Evolutionary conservation across 1,139 yeast species (phyloP).

Genomic region (Lodderomyces elongisporus): DNA sequence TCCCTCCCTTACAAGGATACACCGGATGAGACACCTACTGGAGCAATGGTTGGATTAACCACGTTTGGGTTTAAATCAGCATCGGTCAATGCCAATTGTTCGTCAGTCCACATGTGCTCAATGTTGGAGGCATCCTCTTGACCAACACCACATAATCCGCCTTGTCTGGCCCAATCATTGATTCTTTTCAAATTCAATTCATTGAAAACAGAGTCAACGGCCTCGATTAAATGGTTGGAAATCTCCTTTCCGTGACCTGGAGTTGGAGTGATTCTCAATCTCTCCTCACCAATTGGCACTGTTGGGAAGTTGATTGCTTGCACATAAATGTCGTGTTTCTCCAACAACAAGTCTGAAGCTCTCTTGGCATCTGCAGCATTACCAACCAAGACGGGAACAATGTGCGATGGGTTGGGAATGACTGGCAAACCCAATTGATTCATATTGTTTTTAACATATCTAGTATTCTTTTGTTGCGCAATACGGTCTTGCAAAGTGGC

Average conservation of each 20-base stretch:
- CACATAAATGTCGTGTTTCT: constrained; percentile 83
- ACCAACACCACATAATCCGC: constrained; percentile 92
- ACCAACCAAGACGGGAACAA: constrained; percentile 92
- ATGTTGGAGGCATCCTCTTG: constrained; percentile 37
- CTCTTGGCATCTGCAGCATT: constrained; percentile 87
- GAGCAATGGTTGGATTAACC: constrained; percentile 51
- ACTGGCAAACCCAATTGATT: constrained; percentile 81
- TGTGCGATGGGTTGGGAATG: constrained; percentile 95
- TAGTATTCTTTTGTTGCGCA: constrained; percentile 78
- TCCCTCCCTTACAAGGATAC: too few species aligned
- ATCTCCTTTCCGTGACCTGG: constrained; percentile 87
- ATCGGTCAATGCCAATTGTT: constrained; percentile 61
- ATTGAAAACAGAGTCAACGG: constrained; percentile 76
- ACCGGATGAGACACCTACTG: constrained; percentile 69
- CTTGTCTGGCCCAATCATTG: constrained; percentile 68
- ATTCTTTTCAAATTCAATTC: constrained; percentile 73
- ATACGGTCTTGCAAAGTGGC: constrained; percentile 72
- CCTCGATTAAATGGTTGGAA: constrained; percentile 68
- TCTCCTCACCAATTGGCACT: constrained; percentile 91
- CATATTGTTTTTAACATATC: constrained; percentile 74
- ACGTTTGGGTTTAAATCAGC: constrained; percentile 63
- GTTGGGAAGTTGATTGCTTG: constrained; percentile 99
- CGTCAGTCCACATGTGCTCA: constrained; percentile 77
- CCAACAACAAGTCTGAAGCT: constrained; percentile 84
- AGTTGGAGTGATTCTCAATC: constrained; percentile 94